Conservation (phyloP, 2,329 filamentous ascomycete genomes). For the Lachnellula arida region DNA sequence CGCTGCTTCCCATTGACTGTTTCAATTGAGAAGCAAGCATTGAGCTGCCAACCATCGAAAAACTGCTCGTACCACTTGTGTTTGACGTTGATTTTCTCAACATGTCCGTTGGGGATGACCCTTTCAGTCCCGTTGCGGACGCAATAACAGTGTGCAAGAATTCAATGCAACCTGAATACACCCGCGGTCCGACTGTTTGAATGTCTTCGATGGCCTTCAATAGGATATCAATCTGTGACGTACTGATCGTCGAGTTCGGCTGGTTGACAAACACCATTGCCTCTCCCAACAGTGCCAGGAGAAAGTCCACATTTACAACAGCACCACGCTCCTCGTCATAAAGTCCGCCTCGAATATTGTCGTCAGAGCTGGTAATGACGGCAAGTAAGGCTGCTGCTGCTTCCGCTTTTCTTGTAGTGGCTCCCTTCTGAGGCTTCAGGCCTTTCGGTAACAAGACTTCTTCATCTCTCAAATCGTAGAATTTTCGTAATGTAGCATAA, state of each 20-base stretch:
- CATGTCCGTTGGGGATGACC: constrained; percentile 60
- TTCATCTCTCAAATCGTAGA: constrained; percentile 83
- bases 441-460: constrained; percentile 38
- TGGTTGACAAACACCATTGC: constrained; percentile 70
- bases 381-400: constrained; percentile 71
- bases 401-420: constrained; percentile 59
- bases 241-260: constrained; percentile 55
- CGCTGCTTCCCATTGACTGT: constrained; percentile 54
- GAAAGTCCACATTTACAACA: constrained; percentile 82
- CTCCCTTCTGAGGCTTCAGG: constrained; percentile 35
- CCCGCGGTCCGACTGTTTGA: constrained; percentile 66
- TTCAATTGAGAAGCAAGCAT: constrained; percentile 61
- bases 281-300: constrained; percentile 80
- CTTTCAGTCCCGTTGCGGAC: constrained; percentile 60
- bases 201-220: constrained; percentile 77
- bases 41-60: constrained; percentile 62
- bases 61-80: constrained; percentile 56
- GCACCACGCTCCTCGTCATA: constrained; percentile 77
- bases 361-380: constrained; percentile 80
- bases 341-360: constrained; percentile 86
- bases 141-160: constrained; percentile 72
- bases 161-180: constrained; percentile 71
- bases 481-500: constrained; percentile 85
- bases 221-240: constrained; percentile 68
- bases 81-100: constrained; percentile 58